phyloP scores from a whole-genome alignment of 352 stramenopile genomes.

The Phytophthora vignae region DNA sequence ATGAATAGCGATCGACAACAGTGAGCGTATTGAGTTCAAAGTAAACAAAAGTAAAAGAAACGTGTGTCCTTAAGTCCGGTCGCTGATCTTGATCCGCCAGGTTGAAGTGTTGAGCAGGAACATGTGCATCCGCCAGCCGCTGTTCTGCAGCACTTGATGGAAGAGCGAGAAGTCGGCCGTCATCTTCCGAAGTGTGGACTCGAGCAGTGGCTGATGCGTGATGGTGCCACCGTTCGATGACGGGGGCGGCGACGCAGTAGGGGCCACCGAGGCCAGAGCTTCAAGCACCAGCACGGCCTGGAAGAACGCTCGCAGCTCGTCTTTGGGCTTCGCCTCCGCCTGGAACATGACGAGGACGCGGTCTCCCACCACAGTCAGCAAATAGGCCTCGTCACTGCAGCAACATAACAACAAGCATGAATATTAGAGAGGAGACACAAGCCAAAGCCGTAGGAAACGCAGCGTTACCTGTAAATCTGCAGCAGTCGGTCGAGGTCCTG shows the following conservation, averaged over 20 bases:
- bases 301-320: conserved; percentile 81
- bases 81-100: conserved; percentile 74
- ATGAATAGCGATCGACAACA: background rate
- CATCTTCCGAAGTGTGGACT: conserved; percentile 63
- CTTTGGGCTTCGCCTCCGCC: conserved; percentile 52
- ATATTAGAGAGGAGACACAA: background rate
- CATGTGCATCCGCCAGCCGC: conserved; percentile 77
- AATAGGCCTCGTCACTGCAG: conserved; percentile 65
- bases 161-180: conserved; percentile 67
- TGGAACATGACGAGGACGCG: conserved; percentile 66
- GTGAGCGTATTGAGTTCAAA: conserved; percentile 6
- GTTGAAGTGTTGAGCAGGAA: conserved; percentile 71
- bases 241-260: conserved; percentile 15
- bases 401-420: conserved; percentile 3
- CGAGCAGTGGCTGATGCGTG: conserved; percentile 43
- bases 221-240: conserved; percentile 27
- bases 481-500: conserved; percentile 57
- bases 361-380: conserved; percentile 49
- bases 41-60: conserved; percentile 1
- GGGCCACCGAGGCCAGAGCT: conserved; percentile 32
- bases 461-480: conserved; percentile 57
- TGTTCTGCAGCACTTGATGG: conserved; percentile 65
- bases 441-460: background rate
- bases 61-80: conserved; percentile 35
- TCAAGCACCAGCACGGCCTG: conserved; percentile 70